These are phyloP conservation scores for Saccharomycopsis sp. DNA, from an alignment of 805 yeast species.

Conservation along the genomic window DNA sequence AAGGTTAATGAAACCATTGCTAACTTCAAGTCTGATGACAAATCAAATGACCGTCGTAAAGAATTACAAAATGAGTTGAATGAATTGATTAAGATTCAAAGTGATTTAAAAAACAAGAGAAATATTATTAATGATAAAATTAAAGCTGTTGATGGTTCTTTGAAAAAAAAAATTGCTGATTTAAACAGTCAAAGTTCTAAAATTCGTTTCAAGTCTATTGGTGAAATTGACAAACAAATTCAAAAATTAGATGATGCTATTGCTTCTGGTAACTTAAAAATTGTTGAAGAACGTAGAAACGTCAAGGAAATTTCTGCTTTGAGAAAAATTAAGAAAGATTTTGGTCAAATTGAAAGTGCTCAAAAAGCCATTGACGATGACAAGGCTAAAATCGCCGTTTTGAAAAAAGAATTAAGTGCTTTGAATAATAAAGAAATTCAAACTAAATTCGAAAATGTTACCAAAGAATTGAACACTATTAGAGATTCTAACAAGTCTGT, in stretches of 20 bases:
- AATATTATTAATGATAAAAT: slow-evolving; percentile 50
- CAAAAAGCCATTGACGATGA: slow-evolving; percentile 76
- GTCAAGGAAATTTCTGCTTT: slow-evolving; percentile 79
- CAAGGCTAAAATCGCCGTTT: slow-evolving; percentile 60
- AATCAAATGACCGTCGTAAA: slow-evolving; percentile 40
- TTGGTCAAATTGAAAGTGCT: slow-evolving; percentile 57
- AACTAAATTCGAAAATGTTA: slow-evolving; percentile 55
- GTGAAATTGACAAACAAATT: slow-evolving; percentile 61
- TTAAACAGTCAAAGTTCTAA: slow-evolving; percentile 64
- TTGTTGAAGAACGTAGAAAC: slow-evolving; percentile 82
- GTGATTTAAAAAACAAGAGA: slow-evolving; percentile 37
- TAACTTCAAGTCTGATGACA: slow-evolving; percentile 35
- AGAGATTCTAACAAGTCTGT: slow-evolving; percentile 47
- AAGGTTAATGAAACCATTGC: slow-evolving; percentile 47
- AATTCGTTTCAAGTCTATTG: slow-evolving; percentile 49
- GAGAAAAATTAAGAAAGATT: slow-evolving; percentile 73
- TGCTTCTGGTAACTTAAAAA: slow-evolving; percentile 66
- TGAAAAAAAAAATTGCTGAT: slow-evolving; percentile 69
- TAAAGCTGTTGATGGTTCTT: slow-evolving; percentile 52
- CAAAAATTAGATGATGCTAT: slow-evolving; percentile 59
- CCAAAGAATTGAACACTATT: slow-evolving; percentile 60
- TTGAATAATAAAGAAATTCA: slow-evolving; percentile 53
- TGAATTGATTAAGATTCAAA: slow-evolving; percentile 35
- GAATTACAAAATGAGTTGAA: slow-evolving; percentile 39
- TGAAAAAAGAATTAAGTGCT: slow-evolving; percentile 56